phyloP scores from a whole-genome alignment of 768 basidiomycete genomes.

The Phaffia australis region DNA sequence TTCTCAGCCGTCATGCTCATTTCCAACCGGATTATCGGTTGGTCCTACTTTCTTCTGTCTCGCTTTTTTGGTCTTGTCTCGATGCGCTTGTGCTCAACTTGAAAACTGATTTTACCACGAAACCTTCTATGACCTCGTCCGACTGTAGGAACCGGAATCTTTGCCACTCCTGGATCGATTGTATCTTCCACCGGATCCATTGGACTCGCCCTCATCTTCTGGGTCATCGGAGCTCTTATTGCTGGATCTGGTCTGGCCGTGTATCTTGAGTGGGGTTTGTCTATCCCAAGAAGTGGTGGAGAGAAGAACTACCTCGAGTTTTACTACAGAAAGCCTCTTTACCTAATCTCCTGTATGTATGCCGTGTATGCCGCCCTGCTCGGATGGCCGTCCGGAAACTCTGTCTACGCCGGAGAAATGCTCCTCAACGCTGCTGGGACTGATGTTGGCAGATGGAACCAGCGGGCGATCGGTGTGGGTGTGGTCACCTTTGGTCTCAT shows the following conservation, averaged over 20 bases:
- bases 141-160: constrained; percentile 28
- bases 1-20: constrained; percentile 20
- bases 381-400: constrained; percentile 25
- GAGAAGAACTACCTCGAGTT: constrained; percentile 29
- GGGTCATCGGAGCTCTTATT: constrained; percentile 24
- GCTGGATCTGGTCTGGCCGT: constrained; percentile 31
- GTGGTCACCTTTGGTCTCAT: constrained; percentile 37
- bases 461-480: constrained; percentile 52
- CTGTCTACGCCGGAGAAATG: constrained; percentile 23
- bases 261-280: constrained; percentile 27
- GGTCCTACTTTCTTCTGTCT: too few species aligned
- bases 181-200: constrained; percentile 25
- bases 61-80: not conserved
- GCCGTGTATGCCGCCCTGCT: constrained; percentile 27
- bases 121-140: not conserved
- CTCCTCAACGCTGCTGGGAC: constrained; percentile 25
- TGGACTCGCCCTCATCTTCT: constrained; percentile 25
- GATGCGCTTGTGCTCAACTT: not conserved
- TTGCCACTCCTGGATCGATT: constrained; percentile 27
- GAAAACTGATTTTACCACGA: not conserved
- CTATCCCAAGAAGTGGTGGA: constrained; percentile 29
- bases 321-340: constrained; percentile 27
- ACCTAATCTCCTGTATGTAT: constrained; percentile 28
- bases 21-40: constrained; percentile 11
- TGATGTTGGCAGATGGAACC: constrained; percentile 44